Conservation (phyloP, 2,329 filamentous ascomycete species). For the Xylaria sp. region DNA sequence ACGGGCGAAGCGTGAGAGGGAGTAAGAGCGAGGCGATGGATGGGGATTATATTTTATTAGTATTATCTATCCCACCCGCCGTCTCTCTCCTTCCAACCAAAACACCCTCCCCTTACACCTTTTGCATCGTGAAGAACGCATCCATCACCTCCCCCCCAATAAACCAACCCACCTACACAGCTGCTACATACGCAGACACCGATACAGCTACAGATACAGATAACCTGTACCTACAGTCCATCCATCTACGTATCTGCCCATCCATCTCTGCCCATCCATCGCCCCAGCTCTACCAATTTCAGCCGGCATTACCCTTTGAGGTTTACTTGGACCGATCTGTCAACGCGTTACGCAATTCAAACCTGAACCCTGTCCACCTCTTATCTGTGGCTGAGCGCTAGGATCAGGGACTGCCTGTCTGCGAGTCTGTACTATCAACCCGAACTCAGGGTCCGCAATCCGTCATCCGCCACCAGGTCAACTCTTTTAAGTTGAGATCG, state of each 20-base stretch:
- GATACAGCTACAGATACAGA: too few species aligned
- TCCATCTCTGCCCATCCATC: background rate
- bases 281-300: background rate
- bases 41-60: background rate
- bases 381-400: background rate
- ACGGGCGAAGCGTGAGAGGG: too few species aligned
- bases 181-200: background rate
- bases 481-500: slow-evolving; percentile 1
- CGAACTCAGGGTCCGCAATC: background rate
- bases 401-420: background rate
- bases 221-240: too few species aligned
- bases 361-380: background rate
- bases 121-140: background rate
- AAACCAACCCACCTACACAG: background rate
- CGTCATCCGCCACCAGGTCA: background rate
- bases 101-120: background rate
- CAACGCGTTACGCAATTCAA: background rate
- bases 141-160: too few species aligned
- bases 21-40: too few species aligned
- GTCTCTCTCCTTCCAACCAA: background rate
- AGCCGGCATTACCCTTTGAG: background rate
- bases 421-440: too few species aligned
- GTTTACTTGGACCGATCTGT: background rate
- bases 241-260: too few species aligned
- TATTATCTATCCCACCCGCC: background rate